Conservation (phyloP, 2,329 filamentous ascomycete genomes). For the Paraphaeosphaeria sporulosa region DNA sequence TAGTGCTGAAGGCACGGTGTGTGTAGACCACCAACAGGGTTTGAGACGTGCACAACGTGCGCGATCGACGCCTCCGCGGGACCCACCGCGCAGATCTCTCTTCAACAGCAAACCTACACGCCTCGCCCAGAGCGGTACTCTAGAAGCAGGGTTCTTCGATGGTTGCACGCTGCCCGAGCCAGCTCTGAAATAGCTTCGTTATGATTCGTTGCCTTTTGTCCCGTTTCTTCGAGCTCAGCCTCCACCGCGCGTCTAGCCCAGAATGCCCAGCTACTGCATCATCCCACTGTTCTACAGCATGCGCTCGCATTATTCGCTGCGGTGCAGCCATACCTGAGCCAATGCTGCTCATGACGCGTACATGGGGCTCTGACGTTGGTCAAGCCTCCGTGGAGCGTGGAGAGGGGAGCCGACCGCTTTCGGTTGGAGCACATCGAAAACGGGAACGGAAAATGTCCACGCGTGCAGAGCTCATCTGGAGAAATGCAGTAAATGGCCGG, state of each 20-base stretch:
- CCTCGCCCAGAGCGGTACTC: constrained; percentile 1
- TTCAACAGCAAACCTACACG: background rate
- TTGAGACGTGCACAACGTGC: background rate
- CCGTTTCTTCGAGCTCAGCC: constrained; percentile 23
- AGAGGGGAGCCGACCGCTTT: constrained; percentile 38
- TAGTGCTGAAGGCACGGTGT: background rate
- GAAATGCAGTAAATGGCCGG: constrained; percentile 14
- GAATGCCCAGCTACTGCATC: constrained; percentile 14
- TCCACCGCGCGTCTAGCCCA: constrained; percentile 24
- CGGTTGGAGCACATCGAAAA: constrained; percentile 19
- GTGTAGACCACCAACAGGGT: background rate
- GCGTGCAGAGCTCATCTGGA: constrained; percentile 9
- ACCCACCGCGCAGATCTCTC: constrained; percentile 7
- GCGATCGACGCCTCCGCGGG: background rate
- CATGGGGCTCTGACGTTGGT: constrained; percentile 25
- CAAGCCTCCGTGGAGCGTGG: constrained; percentile 31
- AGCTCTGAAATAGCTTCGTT: background rate
- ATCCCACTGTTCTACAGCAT: constrained; percentile 20
- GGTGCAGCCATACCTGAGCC: constrained; percentile 20
- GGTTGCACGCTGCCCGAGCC: constrained; percentile 1
- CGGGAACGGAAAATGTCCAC: constrained; percentile 1
- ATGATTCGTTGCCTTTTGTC: background rate
- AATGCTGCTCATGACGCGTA: constrained; percentile 40
- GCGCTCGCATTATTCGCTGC: constrained; percentile 22
- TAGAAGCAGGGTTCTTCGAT: background rate